Conservation (phyloP, 2,329 filamentous ascomycete genomes). For the Pyrenochaeta sp. region DNA sequence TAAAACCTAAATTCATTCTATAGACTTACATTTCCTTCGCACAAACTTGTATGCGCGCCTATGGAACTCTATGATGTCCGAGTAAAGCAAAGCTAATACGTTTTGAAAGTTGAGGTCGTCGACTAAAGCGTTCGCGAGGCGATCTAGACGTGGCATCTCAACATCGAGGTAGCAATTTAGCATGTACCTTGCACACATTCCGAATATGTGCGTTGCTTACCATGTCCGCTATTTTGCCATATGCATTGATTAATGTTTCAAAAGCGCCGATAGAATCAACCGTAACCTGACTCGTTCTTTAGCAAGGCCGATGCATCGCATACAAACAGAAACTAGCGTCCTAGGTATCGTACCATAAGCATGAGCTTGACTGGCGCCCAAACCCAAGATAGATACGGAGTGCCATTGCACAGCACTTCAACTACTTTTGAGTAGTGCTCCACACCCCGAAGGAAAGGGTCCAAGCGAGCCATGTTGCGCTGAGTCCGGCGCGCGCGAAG, state of each 20-base stretch:
- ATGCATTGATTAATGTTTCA: conserved; percentile 52
- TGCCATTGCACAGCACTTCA: conserved; percentile 57
- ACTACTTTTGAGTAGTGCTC: conserved; percentile 53
- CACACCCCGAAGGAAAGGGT: conserved; percentile 52
- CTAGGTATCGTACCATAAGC: conserved; percentile 5
- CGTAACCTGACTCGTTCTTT: conserved; percentile 25
- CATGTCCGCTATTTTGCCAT: conserved; percentile 49
- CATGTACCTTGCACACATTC: no score
- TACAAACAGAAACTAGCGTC: no score
- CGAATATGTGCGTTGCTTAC: no score
- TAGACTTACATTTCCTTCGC: conserved; percentile 38
- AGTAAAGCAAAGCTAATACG: conserved; percentile 53
- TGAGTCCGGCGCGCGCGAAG: conserved; percentile 49
- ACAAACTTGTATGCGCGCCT: conserved; percentile 57
- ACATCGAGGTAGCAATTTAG: no score
- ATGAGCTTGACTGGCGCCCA: conserved; percentile 46
- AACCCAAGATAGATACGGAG: conserved; percentile 54
- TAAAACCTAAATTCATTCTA: neutral
- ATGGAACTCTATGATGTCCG: conserved; percentile 59
- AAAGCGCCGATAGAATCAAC: conserved; percentile 50
- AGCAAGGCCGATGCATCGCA: no score
- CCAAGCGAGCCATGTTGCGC: conserved; percentile 53
- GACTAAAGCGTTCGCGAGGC: conserved; percentile 37
- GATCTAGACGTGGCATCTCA: conserved; percentile 50
- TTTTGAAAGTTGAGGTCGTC: conserved; percentile 48